Evolutionary conservation across 768 basidiomycete species (phyloP).

Genomic region (Podaxis sp.): DNA sequence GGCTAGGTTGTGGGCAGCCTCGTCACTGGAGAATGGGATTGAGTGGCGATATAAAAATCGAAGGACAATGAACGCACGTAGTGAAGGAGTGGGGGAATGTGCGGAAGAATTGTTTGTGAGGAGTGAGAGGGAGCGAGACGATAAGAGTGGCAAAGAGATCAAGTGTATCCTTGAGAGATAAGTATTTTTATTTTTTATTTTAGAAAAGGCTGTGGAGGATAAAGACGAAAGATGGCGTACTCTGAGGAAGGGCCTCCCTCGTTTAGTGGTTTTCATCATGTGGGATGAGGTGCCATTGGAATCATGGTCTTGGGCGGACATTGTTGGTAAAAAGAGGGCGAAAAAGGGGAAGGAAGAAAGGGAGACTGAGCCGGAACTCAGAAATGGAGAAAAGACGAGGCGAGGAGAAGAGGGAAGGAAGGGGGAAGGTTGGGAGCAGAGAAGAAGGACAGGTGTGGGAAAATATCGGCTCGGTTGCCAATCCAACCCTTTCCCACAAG

Average conservation of each 20-base stretch:
- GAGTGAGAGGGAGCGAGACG: slow-evolving; percentile 83
- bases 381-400: slow-evolving; percentile 23
- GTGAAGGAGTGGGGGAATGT: slow-evolving; percentile 93
- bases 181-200: background rate
- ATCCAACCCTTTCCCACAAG: slow-evolving; percentile 32
- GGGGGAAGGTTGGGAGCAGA: slow-evolving; percentile 23
- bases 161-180: slow-evolving; percentile 75
- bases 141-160: slow-evolving; percentile 97
- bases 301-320: slow-evolving; percentile 37
- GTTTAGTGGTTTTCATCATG: slow-evolving; percentile 98
- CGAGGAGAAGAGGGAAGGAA: slow-evolving; percentile 21
- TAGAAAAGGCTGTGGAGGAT: slow-evolving; percentile 7
- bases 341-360: slow-evolving; percentile 44
- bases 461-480: slow-evolving; percentile 23
- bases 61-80: slow-evolving; percentile 57
- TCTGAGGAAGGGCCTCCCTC: slow-evolving; percentile 92
- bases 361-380: slow-evolving; percentile 20
- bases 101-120: slow-evolving; percentile 95
- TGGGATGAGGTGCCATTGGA: slow-evolving; percentile 71
- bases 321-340: slow-evolving; percentile 31
- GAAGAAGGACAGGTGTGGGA: slow-evolving; percentile 29
- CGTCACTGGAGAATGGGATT: slow-evolving; percentile 58
- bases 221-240: slow-evolving; percentile 31
- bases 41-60: slow-evolving; percentile 12
- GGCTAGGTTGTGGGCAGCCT: slow-evolving; percentile 89